Evolutionary conservation across 768 basidiomycete species (phyloP).

Genomic region (Sistotremastrum niveocremeum): DNA sequence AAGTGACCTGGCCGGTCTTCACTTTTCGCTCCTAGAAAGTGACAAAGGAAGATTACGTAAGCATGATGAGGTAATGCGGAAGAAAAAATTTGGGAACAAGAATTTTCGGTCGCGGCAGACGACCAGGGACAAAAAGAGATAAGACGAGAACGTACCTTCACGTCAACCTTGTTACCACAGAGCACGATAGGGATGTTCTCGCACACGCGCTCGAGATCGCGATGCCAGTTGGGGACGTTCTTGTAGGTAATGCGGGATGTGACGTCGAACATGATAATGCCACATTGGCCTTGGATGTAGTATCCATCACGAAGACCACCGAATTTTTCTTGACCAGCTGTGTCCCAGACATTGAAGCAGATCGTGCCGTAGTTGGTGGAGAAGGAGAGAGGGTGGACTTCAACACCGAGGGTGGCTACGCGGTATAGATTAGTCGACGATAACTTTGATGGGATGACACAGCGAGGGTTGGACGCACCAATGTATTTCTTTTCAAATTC

Average conservation of each 20-base stretch:
- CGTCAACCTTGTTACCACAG: slow-evolving; percentile 99
- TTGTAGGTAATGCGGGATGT: slow-evolving; percentile 99
- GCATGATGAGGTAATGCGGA: too few relatives aligned
- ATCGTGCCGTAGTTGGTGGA: slow-evolving; percentile 98
- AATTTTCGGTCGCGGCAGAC: background rate
- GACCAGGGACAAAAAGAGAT: background rate
- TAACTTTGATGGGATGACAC: background rate
- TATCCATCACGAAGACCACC: slow-evolving; percentile 96
- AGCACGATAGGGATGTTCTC: slow-evolving; percentile 99
- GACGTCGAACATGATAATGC: slow-evolving; percentile 99
- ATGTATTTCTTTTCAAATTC: slow-evolving; percentile 99
- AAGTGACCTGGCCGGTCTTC: slow-evolving; percentile 95
- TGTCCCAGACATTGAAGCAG: slow-evolving; percentile 99
- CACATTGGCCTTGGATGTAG: slow-evolving; percentile 96
- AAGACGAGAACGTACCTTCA: slow-evolving; percentile 57
- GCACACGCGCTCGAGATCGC: slow-evolving; percentile 98
- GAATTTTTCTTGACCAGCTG: slow-evolving; percentile 99
- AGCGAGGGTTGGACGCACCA: slow-evolving; percentile 36
- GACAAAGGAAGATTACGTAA: slow-evolving; percentile 2
- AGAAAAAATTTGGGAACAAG: background rate
- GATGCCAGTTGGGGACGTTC: slow-evolving; percentile 99
- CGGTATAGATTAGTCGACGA: slow-evolving; percentile 3
- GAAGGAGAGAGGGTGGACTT: slow-evolving; percentile 94
- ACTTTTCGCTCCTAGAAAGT: slow-evolving; percentile 88
- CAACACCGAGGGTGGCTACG: slow-evolving; percentile 90